phyloP scores from a whole-genome alignment of 495 filamentous ascomycete species.

The Daldinia loculata region DNA sequence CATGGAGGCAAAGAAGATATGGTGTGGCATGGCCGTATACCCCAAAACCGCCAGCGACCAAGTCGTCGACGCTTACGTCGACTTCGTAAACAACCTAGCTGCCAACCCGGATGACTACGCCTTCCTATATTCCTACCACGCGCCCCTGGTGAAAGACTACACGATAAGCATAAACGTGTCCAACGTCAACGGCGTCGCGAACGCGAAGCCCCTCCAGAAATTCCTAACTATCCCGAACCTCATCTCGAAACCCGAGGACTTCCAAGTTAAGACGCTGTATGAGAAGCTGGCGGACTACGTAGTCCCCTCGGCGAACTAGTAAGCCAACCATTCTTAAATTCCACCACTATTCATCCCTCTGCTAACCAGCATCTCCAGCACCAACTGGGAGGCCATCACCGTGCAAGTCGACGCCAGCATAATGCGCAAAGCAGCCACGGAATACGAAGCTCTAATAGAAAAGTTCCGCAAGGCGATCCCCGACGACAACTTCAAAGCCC shows the following conservation, averaged over 20 bases:
- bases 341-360: neutral
- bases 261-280: conserved; percentile 36
- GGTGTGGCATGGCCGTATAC: conserved; percentile 24
- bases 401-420: neutral
- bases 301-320: conserved; percentile 20
- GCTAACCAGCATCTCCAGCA: neutral
- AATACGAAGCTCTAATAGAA: neutral
- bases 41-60: conserved; percentile 11
- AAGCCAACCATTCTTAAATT: conserved; percentile 3
- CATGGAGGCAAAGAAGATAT: conserved; percentile 36
- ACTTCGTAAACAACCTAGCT: conserved; percentile 33
- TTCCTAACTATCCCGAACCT: neutral
- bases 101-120: neutral
- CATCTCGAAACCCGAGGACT: conserved; percentile 18
- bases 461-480: conserved; percentile 36
- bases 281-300: conserved; percentile 33
- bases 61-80: conserved; percentile 39
- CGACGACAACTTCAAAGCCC: conserved; percentile 49
- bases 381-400: conserved; percentile 2
- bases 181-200: neutral
- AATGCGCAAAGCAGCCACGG: neutral
- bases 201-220: neutral
- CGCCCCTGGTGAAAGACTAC: neutral
- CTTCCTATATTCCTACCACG: neutral
- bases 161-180: neutral